Evolutionary conservation across 2,329 filamentous ascomycete species (phyloP), one percentile per base, ranked within the genome.

Genomic region (Talaromyces verruculosus): DNA sequence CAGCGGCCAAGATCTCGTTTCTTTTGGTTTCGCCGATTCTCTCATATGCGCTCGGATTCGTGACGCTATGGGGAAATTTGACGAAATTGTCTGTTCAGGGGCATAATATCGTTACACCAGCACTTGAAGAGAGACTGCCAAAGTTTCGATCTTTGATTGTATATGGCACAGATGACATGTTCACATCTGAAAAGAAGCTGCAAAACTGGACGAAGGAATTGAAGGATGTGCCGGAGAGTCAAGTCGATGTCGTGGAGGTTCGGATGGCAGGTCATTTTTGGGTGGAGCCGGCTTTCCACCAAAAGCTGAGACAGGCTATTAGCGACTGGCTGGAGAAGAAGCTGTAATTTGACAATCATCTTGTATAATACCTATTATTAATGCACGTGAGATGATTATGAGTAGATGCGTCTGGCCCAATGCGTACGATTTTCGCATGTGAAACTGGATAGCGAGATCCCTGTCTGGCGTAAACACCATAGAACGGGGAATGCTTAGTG

Each of bases 131-230:
- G 72, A 79, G 91, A 59, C 77, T 86, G 1, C 75, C 78, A 41
- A 68, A 69, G 1, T 83, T 88, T 71, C 82, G 84, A 0, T 89
- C 89, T 0, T 75, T 97, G 39, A 88, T 87, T 0, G 77, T 96
- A 0, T 96, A 89, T 72, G 94, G 93, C 1, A 87, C 89, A 61
- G 82, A 85, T 3, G 93, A 98, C 75, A 79, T 84, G 0, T 96
- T 97, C 69, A 88, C 91, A 1, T 85, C 88, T 0, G 81, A 81
- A 3, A 84, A 83, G 66, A 91, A 87, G 75, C 81, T 93, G 70
- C 83, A 85, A 11, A 78, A 82, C 0, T 97, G 93, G 93, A 81
- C 82, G 10, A 78, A 80, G 47, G 83, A 81, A 67, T 77, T 93
- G 53, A 75, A 77, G 19, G 74, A 76, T 13, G 71, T 70, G 45